These are phyloP conservation scores for Populus hybrid DNA, from an alignment of 441 rosid genomes.

Conservation along the genomic window DNA sequence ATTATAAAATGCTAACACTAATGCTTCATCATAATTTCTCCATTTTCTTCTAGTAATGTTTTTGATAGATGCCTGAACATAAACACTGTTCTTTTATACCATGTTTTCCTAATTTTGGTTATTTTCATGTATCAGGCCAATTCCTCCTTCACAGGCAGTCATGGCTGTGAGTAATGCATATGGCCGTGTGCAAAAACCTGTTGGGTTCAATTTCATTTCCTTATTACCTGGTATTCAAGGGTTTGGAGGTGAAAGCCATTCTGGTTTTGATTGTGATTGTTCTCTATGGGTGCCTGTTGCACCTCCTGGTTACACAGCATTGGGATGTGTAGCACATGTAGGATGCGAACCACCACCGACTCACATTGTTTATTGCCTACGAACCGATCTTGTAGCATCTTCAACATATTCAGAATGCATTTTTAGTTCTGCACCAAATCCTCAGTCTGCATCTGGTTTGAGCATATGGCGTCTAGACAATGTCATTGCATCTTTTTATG, in stretches of 20 bases:
- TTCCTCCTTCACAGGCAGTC: conserved; percentile 96
- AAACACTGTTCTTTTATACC: background rate
- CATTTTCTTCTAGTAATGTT: background rate
- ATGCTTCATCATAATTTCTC: background rate
- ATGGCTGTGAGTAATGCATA: conserved; percentile 91
- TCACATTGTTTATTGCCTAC: conserved; percentile 86
- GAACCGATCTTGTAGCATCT: conserved; percentile 95
- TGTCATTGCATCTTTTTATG: conserved; percentile 88
- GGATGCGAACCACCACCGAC: conserved; percentile 84
- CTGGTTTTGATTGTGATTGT: conserved; percentile 56
- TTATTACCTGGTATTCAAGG: conserved; percentile 63
- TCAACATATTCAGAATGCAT: conserved; percentile 87
- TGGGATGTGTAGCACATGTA: conserved; percentile 89
- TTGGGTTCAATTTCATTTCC: conserved; percentile 74
- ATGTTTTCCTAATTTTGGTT: background rate
- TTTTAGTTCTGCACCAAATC: conserved; percentile 46
- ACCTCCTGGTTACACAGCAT: conserved; percentile 80
- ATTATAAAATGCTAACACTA: too few species aligned
- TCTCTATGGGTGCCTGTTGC: conserved; percentile 99
- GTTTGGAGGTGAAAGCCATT: conserved; percentile 36
- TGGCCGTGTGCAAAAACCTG: conserved; percentile 97
- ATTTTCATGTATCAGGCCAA: conserved; percentile 57
- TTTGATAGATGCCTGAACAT: background rate
- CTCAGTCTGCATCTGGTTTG: conserved; percentile 61
- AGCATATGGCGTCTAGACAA: conserved; percentile 98